A percentile compares a stretch with the other conserved stretches of the same genome.
phyloP scores from a whole-genome alignment of 345 rosid species.

The Hibiscus syriacus region DNA sequence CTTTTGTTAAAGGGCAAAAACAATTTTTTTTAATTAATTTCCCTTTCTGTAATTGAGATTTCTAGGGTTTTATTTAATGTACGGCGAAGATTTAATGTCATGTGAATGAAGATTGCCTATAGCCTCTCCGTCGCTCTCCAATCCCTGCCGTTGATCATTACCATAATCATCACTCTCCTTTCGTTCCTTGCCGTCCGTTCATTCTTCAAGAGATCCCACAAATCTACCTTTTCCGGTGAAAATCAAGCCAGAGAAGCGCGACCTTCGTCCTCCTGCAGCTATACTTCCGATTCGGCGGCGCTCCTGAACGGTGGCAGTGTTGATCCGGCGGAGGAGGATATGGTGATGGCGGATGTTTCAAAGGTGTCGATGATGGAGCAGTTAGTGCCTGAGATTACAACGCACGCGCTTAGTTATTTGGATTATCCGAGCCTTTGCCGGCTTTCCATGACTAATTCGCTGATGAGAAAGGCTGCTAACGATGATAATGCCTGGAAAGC shows the following conservation, averaged over 20 bases:
- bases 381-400: slow-evolving; percentile 94
- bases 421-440: too few relatives aligned
- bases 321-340: slow-evolving; percentile 3
- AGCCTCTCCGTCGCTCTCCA: slow-evolving; percentile 26
- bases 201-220: slow-evolving; percentile 18
- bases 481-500: slow-evolving; percentile 99
- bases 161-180: slow-evolving; percentile 37
- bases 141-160: slow-evolving; percentile 29
- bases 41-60: too few relatives aligned
- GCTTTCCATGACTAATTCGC: too few relatives aligned
- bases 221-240: slow-evolving; percentile 7
- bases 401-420: slow-evolving; percentile 92
- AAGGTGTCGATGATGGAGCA: slow-evolving; percentile 94
- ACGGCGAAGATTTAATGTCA: slow-evolving; percentile 49
- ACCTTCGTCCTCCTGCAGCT: slow-evolving; percentile 15
- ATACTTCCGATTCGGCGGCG: slow-evolving; percentile 17
- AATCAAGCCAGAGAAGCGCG: neutral
- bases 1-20: too few relatives aligned
- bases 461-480: slow-evolving; percentile 99
- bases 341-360: slow-evolving; percentile 23
- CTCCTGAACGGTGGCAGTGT: slow-evolving; percentile 23
- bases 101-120: slow-evolving; percentile 46
- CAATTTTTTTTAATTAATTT: too few relatives aligned
- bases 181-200: slow-evolving; percentile 42
- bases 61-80: slow-evolving; percentile 35